Evolutionary conservation across 805 yeast genomes (phyloP), one percentile per base, ranked within the genome.

Genomic region (Pichia rugopelliculosa): DNA sequence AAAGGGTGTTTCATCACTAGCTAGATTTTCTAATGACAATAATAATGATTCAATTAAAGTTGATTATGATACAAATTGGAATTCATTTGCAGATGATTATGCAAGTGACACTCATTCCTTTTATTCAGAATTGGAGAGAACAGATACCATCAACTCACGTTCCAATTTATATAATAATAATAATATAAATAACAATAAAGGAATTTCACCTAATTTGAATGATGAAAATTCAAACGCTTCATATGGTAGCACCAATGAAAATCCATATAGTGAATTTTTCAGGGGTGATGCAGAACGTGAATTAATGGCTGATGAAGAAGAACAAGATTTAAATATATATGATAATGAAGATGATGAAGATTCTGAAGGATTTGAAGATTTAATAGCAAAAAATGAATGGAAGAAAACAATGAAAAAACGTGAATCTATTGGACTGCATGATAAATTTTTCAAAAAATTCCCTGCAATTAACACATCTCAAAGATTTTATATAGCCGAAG

Each of bases 401-500:
- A 30, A 44, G 34, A 30, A 27, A 30, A 53, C 48, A 11, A 50
- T 45, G 45, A 45, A 42, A 21, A 49, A 42, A 41, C 67, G 49
- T 46, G 58, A 54, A 45, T 70, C 49, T 38, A 49, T 54, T 51
- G 58, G 49, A 22, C 51, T 57, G 40, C 79, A 75, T 52, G 77
- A 75, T 40, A 68, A 67, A 47, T 68, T 70, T 48, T 77, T 67
- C 55, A 69, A 74, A 4, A 58, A 54, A 39, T 61, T 62, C 46
- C 66, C 68, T 5, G 74, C 85, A 0, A 64, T 54, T 12, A 64
- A 73, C 43, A 69, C 69, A 47, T 75, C 73, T 54, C 99, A 93
- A 66, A 74, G 96, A 48, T 88, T 86, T 64, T 93, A 91, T 64
- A 77, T 93, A 52, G 90, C 96, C 0, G 98, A 93, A 63, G 99